Conservation (phyloP, 345 rosid genomes). For the Bruguiera parviflora region DNA sequence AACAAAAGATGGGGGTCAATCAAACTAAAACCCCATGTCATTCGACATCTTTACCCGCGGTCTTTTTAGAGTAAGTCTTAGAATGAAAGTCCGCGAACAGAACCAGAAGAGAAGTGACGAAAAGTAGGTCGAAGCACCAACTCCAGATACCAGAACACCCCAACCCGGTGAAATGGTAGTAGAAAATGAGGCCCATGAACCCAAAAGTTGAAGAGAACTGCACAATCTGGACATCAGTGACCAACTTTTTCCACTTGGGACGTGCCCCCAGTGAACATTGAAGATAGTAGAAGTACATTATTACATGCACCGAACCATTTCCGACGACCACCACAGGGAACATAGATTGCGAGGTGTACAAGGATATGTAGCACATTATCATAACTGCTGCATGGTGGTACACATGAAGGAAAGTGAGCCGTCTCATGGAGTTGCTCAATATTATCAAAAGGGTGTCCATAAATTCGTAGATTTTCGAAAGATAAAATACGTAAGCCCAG, state of each 20-base stretch:
- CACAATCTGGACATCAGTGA: slow-evolving; percentile 56
- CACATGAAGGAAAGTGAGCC: slow-evolving; percentile 65
- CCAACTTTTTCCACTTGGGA: slow-evolving; percentile 61
- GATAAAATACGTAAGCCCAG: slow-evolving; percentile 61
- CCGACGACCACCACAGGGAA: slow-evolving; percentile 48
- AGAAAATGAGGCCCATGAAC: slow-evolving; percentile 35
- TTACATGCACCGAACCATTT: slow-evolving; percentile 51
- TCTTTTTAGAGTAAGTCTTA: slow-evolving; percentile 34
- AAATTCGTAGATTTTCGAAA: slow-evolving; percentile 53
- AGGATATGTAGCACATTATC: slow-evolving; percentile 53
- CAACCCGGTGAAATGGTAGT: slow-evolving; percentile 38
- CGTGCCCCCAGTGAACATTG: slow-evolving; percentile 42
- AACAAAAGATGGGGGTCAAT: too few relatives aligned
- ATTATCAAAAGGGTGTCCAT: slow-evolving; percentile 61
- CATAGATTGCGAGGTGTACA: slow-evolving; percentile 45
- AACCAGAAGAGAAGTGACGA: slow-evolving; percentile 48
- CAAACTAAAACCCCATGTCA: too few relatives aligned
- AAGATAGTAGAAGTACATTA: slow-evolving; percentile 60
- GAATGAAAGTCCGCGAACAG: slow-evolving; percentile 51
- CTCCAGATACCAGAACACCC: slow-evolving; percentile 62
- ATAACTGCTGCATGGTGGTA: slow-evolving; percentile 62
- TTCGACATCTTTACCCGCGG: neutral
- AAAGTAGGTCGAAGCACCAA: slow-evolving; percentile 52
- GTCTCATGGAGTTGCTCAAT: slow-evolving; percentile 35
- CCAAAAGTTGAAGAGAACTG: slow-evolving; percentile 53